Evolutionary conservation across 169 alveolate genomes (phyloP).

Genomic region (Plasmodium cynomolgi): DNA sequence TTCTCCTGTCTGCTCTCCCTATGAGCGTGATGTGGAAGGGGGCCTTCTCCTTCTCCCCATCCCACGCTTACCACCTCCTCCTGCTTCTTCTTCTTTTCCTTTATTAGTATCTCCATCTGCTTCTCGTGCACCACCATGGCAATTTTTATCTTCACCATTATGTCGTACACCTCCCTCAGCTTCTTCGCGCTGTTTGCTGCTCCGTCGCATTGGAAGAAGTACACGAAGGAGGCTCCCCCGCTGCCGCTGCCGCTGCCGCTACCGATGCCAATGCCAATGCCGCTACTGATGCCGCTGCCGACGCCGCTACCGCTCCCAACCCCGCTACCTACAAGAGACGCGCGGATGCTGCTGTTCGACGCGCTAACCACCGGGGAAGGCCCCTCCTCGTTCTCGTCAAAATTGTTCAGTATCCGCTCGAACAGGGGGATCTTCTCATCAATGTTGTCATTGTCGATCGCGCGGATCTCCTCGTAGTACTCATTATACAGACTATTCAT

Average conservation of each 20-base stretch:
- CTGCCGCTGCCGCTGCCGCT: background rate
- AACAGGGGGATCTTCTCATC: conserved; percentile 23
- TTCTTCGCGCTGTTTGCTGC: background rate
- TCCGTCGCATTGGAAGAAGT: conserved; percentile 17
- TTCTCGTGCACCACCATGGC: conserved; percentile 62
- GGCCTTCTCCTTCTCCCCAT: background rate
- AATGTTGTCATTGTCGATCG: conserved; percentile 35
- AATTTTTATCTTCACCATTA: conserved; percentile 15
- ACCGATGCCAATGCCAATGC: background rate
- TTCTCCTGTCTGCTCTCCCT: background rate
- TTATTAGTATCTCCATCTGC: conserved; percentile 70
- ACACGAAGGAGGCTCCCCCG: background rate
- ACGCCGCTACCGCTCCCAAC: background rate
- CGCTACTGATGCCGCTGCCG: background rate
- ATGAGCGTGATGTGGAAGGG: background rate
- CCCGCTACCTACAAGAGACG: too few relatives aligned
- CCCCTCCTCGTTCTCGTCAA: background rate
- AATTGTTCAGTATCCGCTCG: conserved; percentile 31
- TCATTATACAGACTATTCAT: conserved; percentile 28
- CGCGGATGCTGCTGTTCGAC: background rate
- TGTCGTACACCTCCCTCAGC: conserved; percentile 12
- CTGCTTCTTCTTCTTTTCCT: conserved; percentile 31
- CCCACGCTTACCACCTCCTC: background rate
- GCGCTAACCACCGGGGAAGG: background rate
- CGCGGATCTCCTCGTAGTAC: conserved; percentile 15